phyloP scores from a whole-genome alignment of 352 stramenopile species.

The Plasmopara halstedii region DNA sequence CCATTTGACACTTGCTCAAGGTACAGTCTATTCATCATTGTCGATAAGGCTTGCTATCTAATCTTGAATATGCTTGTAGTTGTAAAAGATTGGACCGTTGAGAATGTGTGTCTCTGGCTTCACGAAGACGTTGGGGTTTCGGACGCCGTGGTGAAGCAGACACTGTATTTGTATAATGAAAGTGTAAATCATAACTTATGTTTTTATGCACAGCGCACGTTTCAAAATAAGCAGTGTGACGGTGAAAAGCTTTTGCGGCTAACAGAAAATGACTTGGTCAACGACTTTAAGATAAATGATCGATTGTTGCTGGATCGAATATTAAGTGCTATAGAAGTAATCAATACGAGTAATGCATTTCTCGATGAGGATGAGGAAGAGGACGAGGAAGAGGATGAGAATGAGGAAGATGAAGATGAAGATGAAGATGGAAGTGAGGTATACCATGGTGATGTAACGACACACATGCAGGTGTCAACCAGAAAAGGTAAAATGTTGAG shows the following conservation, averaged over 20 bases:
- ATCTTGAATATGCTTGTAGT: constrained; percentile 19
- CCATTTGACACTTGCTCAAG: constrained; percentile 58
- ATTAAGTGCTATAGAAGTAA: constrained; percentile 65
- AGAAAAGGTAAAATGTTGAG: constrained; percentile 9
- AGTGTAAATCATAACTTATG: neutral
- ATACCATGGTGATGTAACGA: neutral
- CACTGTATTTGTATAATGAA: neutral
- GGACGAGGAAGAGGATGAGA: constrained; percentile 34
- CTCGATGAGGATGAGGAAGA: constrained; percentile 55
- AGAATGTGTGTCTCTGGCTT: constrained; percentile 76
- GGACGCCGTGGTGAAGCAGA: constrained; percentile 50
- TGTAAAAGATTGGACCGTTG: constrained; percentile 71
- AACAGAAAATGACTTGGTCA: constrained; percentile 67
- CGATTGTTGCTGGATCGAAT: constrained; percentile 60
- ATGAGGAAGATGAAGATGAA: constrained; percentile 30
- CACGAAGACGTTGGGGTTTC: constrained; percentile 65
- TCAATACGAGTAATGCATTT: constrained; percentile 63
- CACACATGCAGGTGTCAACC: constrained; percentile 8
- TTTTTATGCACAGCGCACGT: constrained; percentile 34
- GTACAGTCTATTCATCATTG: constrained; percentile 4
- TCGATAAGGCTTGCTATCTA: neutral
- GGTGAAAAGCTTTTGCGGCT: constrained; percentile 65
- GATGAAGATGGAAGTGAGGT: constrained; percentile 14
- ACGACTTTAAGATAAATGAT: constrained; percentile 66
- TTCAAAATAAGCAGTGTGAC: constrained; percentile 57